Percentiles rank a stretch among this genome's conserved stretches.
phyloP scores from a whole-genome alignment of 768 basidiomycete species.

The Pholiota molesta region DNA sequence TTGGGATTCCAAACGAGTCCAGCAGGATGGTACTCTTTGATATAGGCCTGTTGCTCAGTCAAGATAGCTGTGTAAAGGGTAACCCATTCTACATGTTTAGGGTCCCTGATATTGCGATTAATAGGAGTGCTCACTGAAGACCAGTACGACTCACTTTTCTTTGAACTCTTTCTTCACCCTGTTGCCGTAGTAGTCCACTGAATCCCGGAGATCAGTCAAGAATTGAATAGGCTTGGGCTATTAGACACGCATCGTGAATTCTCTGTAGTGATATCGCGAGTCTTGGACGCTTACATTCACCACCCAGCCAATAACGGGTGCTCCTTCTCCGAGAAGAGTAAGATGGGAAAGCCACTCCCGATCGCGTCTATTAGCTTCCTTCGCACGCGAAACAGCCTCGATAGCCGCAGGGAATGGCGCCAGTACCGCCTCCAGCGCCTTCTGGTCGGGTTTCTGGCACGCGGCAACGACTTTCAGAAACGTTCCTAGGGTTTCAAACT shows the following conservation, averaged over 20 bases:
- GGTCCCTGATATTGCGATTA: conserved; percentile 56
- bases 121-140: background rate
- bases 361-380: conserved; percentile 80
- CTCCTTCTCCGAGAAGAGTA: conserved; percentile 80
- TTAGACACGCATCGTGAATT: conserved; percentile 24
- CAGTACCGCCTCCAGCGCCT: conserved; percentile 58
- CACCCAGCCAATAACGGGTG: conserved; percentile 86
- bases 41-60: conserved; percentile 81
- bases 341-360: conserved; percentile 85
- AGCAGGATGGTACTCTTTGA: conserved; percentile 82
- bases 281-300: conserved; percentile 63
- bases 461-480: conserved; percentile 67
- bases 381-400: conserved; percentile 75
- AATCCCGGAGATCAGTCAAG: conserved; percentile 84
- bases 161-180: conserved; percentile 91
- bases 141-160: conserved; percentile 67
- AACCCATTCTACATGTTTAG: conserved; percentile 89
- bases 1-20: conserved; percentile 89
- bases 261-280: background rate
- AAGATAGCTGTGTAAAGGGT: conserved; percentile 68
- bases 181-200: conserved; percentile 86
- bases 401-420: conserved; percentile 72
- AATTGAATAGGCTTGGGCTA: conserved; percentile 81
- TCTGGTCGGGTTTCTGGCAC: conserved; percentile 81
- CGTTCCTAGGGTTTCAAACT: conserved; percentile 68